Base-by-base conservation (phyloP, 179 eudicot genomes). In the Spinacia oleracea region DNA sequence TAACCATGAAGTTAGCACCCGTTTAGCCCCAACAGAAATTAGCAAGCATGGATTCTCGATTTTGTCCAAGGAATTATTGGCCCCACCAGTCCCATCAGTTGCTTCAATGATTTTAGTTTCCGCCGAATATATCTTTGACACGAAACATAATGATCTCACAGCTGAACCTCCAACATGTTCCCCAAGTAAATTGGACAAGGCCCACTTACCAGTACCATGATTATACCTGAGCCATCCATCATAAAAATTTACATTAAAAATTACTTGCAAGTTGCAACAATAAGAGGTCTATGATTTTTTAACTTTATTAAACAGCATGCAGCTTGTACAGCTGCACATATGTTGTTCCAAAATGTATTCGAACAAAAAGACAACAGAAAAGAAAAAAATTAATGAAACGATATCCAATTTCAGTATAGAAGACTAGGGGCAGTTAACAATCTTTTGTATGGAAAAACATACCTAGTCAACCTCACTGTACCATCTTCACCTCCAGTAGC, bases 111-210 rank as follows among this genome's bases (percentile, higher is more conserved):
- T 60, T 85, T 80, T 85, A 42, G 85, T 78, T 80, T 82, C 84
- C 50, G 75, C 79, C 60, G 76, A 80, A 86, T 96, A 84, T 68
- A 87, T 63, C 84, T 86, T 90, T 72, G 92, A 94, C 79, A 91
- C 94, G 72, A 77, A 92, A 83, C 90, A 92, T 75, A 96, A 80
- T 70, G 99, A 96, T 75, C 98, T 89, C 79, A 96, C 98, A 75
- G 98, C 96, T 55, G 99, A 96, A 77, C 99, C 99, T 70, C 98
- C 99, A 78, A 96, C 97, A 90, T 96, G 99, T 74, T 92, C 99
- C 76, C 99, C 99, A 60, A 96, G 96, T 85, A 92, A 84, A 75
- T 91, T 92, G 63, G 99, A 96, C 53, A 87, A 59, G 64, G 90
- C 85, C 98, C 99, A 93, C 79, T 83, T 85, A 72, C 84, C 83